Base-by-base conservation (phyloP, 176 grass and related monocot species). In the Lolium multiflorum region DNA sequence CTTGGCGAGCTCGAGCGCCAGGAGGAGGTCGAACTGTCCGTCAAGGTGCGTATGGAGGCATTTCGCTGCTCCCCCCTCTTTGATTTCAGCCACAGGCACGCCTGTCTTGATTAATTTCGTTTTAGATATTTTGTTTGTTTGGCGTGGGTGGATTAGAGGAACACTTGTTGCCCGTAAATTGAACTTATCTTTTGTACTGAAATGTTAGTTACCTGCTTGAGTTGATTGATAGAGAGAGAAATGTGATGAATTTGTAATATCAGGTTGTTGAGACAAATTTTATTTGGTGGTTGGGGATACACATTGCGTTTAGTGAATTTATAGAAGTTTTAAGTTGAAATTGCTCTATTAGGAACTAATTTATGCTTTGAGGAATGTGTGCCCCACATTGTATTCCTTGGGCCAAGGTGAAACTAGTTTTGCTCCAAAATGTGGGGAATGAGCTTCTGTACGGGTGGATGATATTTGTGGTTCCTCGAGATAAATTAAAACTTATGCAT, bases 1-100 rank as follows among this genome's bases (percentile, higher is more conserved):
- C 84, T 98, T 8, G 84, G 64, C 43, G 96, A 98, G 87, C 81
- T 98, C 5, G 90, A 96, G 76, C 93, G 96, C 61, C 96, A 98
- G 87, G 84, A 91, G 74, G 93, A 98, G 84, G 86, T 98, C 47
- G 84, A 95, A 66, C 87, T 98, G 21, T 89, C 96, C 35, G 84
- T 98, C 77, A 98, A 94, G 90, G 28, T 28, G 28, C 28, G 96
- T 98, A 31, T 18, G 52, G 18, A 7, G 1, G 35, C 28, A 39
- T 35, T 25, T 5, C 22, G n/a, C 38, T 62, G 15, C 44, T 35
- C 0, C 20, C 0, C 20, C 35, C 48, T 22, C 46, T 79, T 49
- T 48, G 47, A 7, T 57, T 78, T 64, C 20, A 12, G 31, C 57
- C 68, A 15, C 20, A 26, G 17, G 26, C 9, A 56, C 65, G 60